Percentiles rank a stretch among this genome's conserved stretches.
Evolutionary conservation across 2,329 filamentous ascomycete genomes (phyloP).

Genomic region (Aciculosporium take): DNA sequence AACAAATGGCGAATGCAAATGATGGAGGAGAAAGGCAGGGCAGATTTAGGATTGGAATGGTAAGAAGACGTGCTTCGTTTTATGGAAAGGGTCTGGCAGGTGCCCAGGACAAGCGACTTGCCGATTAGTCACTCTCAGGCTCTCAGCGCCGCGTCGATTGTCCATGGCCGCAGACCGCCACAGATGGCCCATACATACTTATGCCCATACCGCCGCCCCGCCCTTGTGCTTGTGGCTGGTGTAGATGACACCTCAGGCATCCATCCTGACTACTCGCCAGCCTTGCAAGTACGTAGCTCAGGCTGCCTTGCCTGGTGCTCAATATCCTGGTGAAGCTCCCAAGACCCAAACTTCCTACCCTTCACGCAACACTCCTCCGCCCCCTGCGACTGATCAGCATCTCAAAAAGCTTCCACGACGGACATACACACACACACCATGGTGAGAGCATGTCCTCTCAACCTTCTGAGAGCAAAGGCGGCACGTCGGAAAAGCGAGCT

Average conservation of each 20-base stretch:
- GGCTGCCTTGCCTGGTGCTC: constrained; percentile 5
- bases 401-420: not conserved
- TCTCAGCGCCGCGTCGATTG: not conserved
- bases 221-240: constrained; percentile 1
- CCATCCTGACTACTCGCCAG: not conserved
- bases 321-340: constrained; percentile 17
- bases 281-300: constrained; percentile 2
- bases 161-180: too few relatives aligned
- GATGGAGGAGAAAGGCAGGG: not conserved
- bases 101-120: not conserved
- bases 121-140: not conserved
- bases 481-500: constrained; percentile 3
- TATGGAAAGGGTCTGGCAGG: not conserved
- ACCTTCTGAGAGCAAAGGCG: not conserved
- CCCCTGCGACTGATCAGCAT: not conserved
- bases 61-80: not conserved
- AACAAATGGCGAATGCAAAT: not conserved
- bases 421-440: constrained; percentile 7
- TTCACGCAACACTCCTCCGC: not conserved
- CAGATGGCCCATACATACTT: too few relatives aligned
- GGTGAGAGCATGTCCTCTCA: constrained; percentile 9
- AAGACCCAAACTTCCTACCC: constrained; percentile 4
- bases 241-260: constrained; percentile 3
- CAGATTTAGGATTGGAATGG: not conserved
- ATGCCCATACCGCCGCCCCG: too few relatives aligned